These are phyloP conservation scores for Phytopythium vexans DNA, from an alignment of 352 stramenopile species.

Conservation along the genomic window DNA sequence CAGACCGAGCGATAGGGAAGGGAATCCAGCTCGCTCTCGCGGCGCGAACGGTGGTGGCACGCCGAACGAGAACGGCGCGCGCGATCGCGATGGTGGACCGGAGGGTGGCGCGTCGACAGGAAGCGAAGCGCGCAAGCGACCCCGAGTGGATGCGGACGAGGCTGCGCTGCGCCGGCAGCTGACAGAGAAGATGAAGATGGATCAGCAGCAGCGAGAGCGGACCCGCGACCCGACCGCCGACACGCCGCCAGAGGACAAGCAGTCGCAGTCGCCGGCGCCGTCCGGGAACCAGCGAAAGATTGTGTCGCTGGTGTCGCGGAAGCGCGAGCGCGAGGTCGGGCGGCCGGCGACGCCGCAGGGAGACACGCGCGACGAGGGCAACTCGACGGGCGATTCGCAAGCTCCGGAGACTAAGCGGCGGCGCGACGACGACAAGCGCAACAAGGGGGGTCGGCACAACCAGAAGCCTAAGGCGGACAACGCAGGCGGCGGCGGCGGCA, in stretches of 20 bases:
- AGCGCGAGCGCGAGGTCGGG: conserved; percentile 52
- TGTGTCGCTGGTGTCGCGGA: conserved; percentile 72
- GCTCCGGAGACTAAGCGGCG: conserved; percentile 40
- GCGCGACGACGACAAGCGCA: conserved; percentile 53
- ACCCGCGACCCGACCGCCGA: not conserved
- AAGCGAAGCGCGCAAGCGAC: conserved; percentile 43
- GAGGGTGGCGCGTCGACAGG: conserved; percentile 7
- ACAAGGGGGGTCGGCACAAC: conserved; percentile 25
- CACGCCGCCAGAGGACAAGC: too few relatives aligned
- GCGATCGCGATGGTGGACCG: not conserved
- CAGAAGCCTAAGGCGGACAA: conserved; percentile 30
- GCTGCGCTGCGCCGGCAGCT: conserved; percentile 65
- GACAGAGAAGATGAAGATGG: conserved; percentile 64
- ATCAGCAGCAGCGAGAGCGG: not conserved
- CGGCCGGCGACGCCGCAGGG: conserved; percentile 10
- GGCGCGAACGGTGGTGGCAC: not conserved
- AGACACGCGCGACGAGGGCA: conserved; percentile 5
- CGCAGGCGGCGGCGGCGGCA: conserved; percentile 15
- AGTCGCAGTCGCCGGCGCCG: conserved; percentile 3
- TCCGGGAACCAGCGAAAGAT: conserved; percentile 52
- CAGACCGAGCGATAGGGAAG: not conserved
- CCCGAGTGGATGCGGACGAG: conserved; percentile 58
- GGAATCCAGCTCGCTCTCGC: not conserved
- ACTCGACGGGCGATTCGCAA: conserved; percentile 3
- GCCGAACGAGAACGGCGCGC: not conserved